Conservation (phyloP, 228 moss, liverwort and hornwort species). For the Sphagnum fallax region DNA sequence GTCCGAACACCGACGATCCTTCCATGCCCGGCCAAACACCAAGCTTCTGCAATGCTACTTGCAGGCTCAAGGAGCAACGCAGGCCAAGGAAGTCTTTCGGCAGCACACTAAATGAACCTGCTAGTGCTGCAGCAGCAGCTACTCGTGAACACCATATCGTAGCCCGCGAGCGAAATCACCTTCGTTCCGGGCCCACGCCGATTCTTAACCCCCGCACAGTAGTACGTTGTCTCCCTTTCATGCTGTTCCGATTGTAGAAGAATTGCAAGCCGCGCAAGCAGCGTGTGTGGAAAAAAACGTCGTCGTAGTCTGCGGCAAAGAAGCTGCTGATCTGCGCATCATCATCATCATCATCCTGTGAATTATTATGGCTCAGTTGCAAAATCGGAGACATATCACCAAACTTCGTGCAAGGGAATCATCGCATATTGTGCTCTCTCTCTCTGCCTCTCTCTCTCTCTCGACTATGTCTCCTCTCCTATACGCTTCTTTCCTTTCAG, state of each 20-base stretch:
- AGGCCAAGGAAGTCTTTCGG: neutral
- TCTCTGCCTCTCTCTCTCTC: no score
- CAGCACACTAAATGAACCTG: no score
- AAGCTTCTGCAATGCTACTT: neutral
- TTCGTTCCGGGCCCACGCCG: slow-evolving; percentile 52
- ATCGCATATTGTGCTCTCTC: no score
- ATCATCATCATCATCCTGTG: no score
- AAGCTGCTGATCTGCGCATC: no score
- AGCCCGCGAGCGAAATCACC: slow-evolving; percentile 6
- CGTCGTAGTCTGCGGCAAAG: slow-evolving; percentile 15
- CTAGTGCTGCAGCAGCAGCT: no score
- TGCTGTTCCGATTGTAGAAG: slow-evolving; percentile 5
- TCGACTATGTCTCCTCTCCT: no score
- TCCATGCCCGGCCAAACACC: neutral
- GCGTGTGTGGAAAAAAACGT: slow-evolving; percentile 1
- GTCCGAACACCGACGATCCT: neutral
- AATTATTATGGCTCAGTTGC: no score
- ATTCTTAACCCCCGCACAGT: slow-evolving; percentile 37
- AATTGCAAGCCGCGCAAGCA: no score
- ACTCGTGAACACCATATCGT: no score
- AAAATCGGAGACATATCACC: slow-evolving; percentile 13
- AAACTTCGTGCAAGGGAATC: no score
- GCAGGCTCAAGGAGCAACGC: neutral
- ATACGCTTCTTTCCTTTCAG: no score
- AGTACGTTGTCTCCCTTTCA: slow-evolving; percentile 30